Evolutionary conservation across 2,329 filamentous ascomycete genomes (phyloP).

Genomic region (Alternaria novae-zelandiae): DNA sequence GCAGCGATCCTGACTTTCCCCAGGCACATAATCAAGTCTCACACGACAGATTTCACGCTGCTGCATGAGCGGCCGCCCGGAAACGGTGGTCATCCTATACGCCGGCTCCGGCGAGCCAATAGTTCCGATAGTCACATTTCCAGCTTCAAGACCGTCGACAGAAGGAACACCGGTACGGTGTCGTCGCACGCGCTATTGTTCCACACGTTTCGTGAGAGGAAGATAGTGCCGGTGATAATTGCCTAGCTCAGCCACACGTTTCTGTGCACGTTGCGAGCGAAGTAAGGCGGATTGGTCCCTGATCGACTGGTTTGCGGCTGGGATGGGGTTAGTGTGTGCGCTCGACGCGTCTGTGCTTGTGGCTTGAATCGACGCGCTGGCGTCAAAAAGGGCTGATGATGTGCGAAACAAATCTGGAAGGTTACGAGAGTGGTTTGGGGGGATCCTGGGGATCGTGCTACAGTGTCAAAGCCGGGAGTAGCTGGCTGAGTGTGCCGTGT

Average conservation of each 20-base stretch:
- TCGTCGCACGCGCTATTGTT: background rate
- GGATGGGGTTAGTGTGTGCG: background rate
- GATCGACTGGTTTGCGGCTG: background rate
- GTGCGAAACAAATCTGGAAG: background rate
- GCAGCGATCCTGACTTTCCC: conserved; percentile 7
- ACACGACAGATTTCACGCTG: background rate
- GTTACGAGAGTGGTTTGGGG: background rate
- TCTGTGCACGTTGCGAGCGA: background rate
- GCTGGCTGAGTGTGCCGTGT: background rate
- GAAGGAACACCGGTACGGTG: background rate
- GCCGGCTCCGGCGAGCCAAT: background rate
- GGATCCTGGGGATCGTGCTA: background rate
- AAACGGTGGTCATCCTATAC: background rate
- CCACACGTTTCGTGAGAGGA: background rate
- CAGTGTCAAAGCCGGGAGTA: background rate
- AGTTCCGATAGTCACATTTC: background rate
- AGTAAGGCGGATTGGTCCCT: background rate
- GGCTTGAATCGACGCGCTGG: background rate
- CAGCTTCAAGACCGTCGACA: background rate
- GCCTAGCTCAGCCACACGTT: background rate
- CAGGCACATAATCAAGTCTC: conserved; percentile 5
- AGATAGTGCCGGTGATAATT: background rate
- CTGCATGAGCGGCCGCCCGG: background rate
- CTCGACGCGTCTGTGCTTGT: background rate
- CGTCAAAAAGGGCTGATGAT: background rate